Percentiles rank a stretch among this genome's conserved stretches.
phyloP scores from a whole-genome alignment of 306 rosid species.

The Trifolium fragiferum region DNA sequence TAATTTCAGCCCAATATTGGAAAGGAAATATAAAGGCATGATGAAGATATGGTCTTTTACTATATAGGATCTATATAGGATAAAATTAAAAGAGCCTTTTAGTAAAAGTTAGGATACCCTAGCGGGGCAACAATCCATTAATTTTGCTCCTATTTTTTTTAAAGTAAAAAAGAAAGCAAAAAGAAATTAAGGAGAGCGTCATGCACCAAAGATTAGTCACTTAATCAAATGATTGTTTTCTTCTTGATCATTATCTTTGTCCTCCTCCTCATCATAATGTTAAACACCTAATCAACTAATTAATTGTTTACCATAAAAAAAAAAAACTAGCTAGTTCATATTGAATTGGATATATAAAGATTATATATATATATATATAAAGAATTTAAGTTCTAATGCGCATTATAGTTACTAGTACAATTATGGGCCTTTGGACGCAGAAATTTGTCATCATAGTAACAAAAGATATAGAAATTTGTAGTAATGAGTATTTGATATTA shows the following conservation, averaged over 20 bases:
- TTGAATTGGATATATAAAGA: not conserved
- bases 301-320: too few species aligned
- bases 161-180: slow-evolving; percentile 43
- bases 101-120: slow-evolving; percentile 35
- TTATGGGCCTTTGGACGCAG: not conserved
- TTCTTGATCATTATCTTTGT: slow-evolving; percentile 18
- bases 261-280: slow-evolving; percentile 31
- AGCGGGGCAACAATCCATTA: not conserved
- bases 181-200: slow-evolving; percentile 27
- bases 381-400: slow-evolving; percentile 23
- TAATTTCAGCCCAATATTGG: not conserved
- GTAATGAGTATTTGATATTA: not conserved
- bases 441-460: slow-evolving; percentile 3
- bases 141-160: slow-evolving; percentile 20
- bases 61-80: not conserved
- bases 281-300: not conserved
- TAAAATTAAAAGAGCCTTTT: slow-evolving; percentile 38
- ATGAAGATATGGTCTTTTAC: slow-evolving; percentile 23
- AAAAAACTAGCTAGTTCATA: not conserved
- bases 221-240: slow-evolving; percentile 32
- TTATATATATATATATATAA: not conserved
- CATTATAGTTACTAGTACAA: not conserved
- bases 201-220: slow-evolving; percentile 28
- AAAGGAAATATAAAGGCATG: slow-evolving; percentile 24
- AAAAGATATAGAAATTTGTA: not conserved